Base-by-base conservation (phyloP, 257 asterid species). In the Nicotiana undulata region DNA sequence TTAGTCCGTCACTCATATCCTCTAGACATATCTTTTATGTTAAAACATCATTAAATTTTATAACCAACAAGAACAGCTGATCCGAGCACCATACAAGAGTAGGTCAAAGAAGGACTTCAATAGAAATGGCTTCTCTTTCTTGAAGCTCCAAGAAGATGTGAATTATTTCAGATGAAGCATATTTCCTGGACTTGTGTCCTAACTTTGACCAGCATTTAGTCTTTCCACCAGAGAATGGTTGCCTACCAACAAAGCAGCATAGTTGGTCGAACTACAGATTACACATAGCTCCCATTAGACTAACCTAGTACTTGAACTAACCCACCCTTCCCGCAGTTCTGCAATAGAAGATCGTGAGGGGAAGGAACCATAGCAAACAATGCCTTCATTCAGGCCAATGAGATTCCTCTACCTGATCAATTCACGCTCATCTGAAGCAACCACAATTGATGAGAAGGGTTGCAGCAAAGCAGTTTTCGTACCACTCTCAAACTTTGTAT, bases 391-490 rank as follows among this genome's bases (percentile, higher is more conserved):
- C n/a, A 76, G 66, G 67, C 17, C 75, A 66, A 79, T 32, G 53
- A 82, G 64, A 28, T 64, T 77, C 79, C 29, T 85, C 55, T 85
- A 94, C 98, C 98, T 90, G 84, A 94, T 93, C 84, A 88, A 84
- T 86, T 94, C 98, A 76, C 84, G 87, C 82, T 93, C 98, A 88
- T 94, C 98, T 40, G 98, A 87, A 83, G 96, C 98, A 89, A 94
- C 79, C 84, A 94, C 98, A 79, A 92, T 83, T n/a, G 98, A 93
- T 26, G 94, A 88, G 89, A 94, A 94, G 60, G 98, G 98, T 80
- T 90, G 98, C 80, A 94, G 88, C 86, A 93, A 83, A 68, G 94
- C 89, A 68, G 92, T 86, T 86, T 82, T 89, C 78, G 97, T 85
- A 83, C 98, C 97, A 46, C 93, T 85, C 89, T 94, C 98, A 85